phyloP scores from a whole-genome alignment of 768 basidiomycete genomes.

The Holtermanniella nyarrowii region DNA sequence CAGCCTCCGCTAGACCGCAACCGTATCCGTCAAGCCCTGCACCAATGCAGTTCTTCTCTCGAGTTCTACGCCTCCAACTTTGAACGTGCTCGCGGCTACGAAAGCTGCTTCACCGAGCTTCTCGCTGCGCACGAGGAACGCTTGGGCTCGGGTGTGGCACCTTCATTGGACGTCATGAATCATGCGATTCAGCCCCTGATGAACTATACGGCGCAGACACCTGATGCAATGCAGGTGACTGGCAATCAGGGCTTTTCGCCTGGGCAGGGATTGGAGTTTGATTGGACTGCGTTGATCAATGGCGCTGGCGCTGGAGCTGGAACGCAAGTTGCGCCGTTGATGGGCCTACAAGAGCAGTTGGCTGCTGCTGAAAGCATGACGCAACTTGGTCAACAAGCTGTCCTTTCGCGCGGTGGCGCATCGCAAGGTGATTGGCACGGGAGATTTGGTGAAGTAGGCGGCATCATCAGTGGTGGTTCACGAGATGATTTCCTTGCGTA shows the following conservation, averaged over 20 bases:
- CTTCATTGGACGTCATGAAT: neutral
- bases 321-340: neutral
- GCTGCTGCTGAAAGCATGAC: neutral
- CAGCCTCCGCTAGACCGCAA: slow-evolving; percentile 2
- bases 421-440: slow-evolving; percentile 9
- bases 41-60: slow-evolving; percentile 10
- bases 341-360: neutral
- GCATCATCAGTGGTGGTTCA: slow-evolving; percentile 7
- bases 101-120: slow-evolving; percentile 9
- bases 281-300: neutral
- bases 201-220: neutral
- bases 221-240: neutral
- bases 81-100: slow-evolving; percentile 6
- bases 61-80: slow-evolving; percentile 6
- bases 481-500: slow-evolving; percentile 25
- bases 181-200: neutral
- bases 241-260: neutral
- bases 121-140: slow-evolving; percentile 8
- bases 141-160: neutral
- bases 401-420: no score
- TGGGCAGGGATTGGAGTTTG: neutral
- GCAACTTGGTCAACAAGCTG: neutral
- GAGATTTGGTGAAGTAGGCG: slow-evolving; percentile 13
- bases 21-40: slow-evolving; percentile 8
- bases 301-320: no score